Base-by-base conservation (phyloP, 2,329 filamentous ascomycete species). In the Arthrocladium fulminans region DNA sequence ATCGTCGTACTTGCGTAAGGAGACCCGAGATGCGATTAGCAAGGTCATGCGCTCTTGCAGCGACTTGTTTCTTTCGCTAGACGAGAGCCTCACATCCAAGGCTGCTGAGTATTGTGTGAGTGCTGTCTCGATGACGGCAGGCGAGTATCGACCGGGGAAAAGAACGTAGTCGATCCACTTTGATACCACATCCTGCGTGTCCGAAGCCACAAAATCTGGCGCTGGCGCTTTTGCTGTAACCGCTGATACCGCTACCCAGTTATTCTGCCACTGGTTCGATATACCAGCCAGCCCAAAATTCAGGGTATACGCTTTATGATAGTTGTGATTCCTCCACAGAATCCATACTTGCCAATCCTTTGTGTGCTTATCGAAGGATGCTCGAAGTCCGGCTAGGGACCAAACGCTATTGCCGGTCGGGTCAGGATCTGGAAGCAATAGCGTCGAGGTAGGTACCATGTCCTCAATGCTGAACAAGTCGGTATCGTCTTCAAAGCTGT, bases 141-240 rank as follows among this genome's bases (percentile, higher is more conserved):
- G 76, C 0, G 86, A 84, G 61, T 94, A 97, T 47, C 84, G 80
- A 13, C 87, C 88, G 1, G 92, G 90, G 51, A 80, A 81, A 58
- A 97, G 77, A 50, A 98, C 80, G 55, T 85, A 84, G 23, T 84
- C 75, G 7, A 96, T 70, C 92, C 92, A 98, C 63, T 85, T 85
- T 59, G 95, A 87, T 0, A 83, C 83, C 5, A 81, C 73, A 64
- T 89, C 83, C 24, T 79, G 75, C 27, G 82, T 69, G 60, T 87
- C 83, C 52, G 77, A 78, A 12, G 77, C 67, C 12, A 78, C 73
- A n/a, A 81, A 74, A 13, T 73, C 68, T 27, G 79, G 80, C 10
- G 50, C 68, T 27, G 79, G 80, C 25, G 54, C 35, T 32, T 22
- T 42, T 24, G 70, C 63, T 54, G 73, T 63, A 8, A 74, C 66